A percentile compares a stretch with the other conserved stretches of the same genome.
phyloP scores from a whole-genome alignment of 305 asterid species.

The Fraxinus sp. region DNA sequence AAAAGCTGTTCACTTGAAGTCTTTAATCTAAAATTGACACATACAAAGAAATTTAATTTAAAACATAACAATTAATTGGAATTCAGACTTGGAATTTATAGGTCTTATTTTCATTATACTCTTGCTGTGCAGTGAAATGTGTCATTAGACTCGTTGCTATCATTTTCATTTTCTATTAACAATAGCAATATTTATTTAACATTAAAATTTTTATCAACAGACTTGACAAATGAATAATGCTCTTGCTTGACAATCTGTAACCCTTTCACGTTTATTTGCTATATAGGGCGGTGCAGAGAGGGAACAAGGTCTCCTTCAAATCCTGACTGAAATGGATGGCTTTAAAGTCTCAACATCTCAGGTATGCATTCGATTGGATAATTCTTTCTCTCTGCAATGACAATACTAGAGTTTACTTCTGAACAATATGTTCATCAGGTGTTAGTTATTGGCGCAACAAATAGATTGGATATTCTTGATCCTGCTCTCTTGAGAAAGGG shows the following conservation, averaged over 20 bases:
- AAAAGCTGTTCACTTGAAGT: background rate
- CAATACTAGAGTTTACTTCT: slow-evolving; percentile 20
- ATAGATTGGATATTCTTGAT: slow-evolving; percentile 95
- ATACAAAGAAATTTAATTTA: background rate
- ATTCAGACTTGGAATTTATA: slow-evolving; percentile 7
- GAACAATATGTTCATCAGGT: slow-evolving; percentile 54
- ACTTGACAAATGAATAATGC: background rate
- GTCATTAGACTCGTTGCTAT: background rate
- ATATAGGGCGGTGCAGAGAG: slow-evolving; percentile 97
- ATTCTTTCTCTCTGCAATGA: slow-evolving; percentile 17
- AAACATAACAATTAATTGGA: slow-evolving; percentile 8
- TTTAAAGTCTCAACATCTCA: slow-evolving; percentile 89
- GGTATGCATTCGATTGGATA: slow-evolving; percentile 40
- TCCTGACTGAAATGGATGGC: slow-evolving; percentile 98
- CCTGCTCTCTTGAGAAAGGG: slow-evolving; percentile 97
- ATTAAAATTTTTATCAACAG: slow-evolving; percentile 11
- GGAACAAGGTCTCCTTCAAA: slow-evolving; percentile 98
- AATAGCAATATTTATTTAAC: background rate
- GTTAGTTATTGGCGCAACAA: slow-evolving; percentile 93
- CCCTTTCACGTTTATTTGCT: slow-evolving; percentile 24
- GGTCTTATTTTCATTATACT: slow-evolving; percentile 2
- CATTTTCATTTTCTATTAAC: slow-evolving; percentile 8
- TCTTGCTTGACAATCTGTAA: background rate
- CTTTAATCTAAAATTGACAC: background rate
- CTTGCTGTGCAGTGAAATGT: slow-evolving; percentile 6